phyloP scores from a whole-genome alignment of 257 asterid genomes.

The Plantago ovata region DNA sequence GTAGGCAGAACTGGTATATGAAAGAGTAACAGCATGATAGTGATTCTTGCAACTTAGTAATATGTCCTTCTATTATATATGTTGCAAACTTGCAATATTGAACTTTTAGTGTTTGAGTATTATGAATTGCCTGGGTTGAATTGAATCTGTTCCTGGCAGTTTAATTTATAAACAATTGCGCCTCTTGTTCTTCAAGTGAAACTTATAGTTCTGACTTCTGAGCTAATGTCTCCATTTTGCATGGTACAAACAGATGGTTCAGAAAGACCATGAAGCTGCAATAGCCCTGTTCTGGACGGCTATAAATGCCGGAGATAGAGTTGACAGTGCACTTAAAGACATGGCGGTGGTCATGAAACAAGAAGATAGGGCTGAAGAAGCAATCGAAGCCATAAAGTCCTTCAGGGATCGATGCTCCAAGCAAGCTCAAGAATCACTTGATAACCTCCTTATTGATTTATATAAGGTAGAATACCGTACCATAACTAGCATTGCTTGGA shows the following conservation, averaged over 20 bases:
- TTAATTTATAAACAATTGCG: too few species aligned
- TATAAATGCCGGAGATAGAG: conserved; percentile 76
- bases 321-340: conserved; percentile 89
- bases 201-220: conserved; percentile 8
- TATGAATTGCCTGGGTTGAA: too few species aligned
- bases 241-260: conserved; percentile 51
- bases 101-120: too few species aligned
- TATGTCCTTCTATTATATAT: too few species aligned
- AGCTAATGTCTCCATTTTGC: background rate
- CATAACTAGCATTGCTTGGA: background rate
- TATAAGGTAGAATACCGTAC: conserved; percentile 57
- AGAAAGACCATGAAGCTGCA: conserved; percentile 75
- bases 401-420: conserved; percentile 71
- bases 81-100: too few species aligned
- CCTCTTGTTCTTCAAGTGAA: background rate
- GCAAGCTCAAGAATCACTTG: conserved; percentile 86
- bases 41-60: too few species aligned
- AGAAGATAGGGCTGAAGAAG: conserved; percentile 71
- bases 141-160: too few species aligned
- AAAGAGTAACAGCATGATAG: too few species aligned
- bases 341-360: conserved; percentile 96
- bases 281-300: conserved; percentile 78
- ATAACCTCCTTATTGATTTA: conserved; percentile 79
- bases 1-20: too few species aligned
- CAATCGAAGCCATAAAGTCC: conserved; percentile 79